These are phyloP conservation scores for Porcisia deanei DNA, from an alignment of 208 protist species.

Conservation along the genomic window DNA sequence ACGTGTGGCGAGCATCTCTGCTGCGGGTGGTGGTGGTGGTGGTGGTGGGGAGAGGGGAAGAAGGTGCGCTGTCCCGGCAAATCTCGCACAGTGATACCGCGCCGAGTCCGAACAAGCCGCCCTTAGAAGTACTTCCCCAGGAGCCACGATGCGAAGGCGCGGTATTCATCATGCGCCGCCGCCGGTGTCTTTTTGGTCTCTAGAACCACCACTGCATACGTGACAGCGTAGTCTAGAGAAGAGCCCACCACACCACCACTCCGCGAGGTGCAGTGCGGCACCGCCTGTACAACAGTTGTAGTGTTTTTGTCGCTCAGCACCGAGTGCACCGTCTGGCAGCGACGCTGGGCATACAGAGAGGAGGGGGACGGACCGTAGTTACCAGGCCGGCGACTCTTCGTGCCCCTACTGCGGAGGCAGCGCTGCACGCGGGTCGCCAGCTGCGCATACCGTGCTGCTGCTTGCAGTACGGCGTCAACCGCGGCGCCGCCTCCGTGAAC, in stretches of 20 bases:
- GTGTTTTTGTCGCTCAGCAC: slow-evolving; percentile 17
- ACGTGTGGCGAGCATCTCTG: background rate
- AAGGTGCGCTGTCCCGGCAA: background rate
- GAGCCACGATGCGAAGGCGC: slow-evolving; percentile 48
- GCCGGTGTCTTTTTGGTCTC: slow-evolving; percentile 18
- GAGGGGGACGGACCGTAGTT: background rate
- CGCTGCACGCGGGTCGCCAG: slow-evolving; percentile 11
- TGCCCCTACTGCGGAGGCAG: background rate
- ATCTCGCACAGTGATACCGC: background rate
- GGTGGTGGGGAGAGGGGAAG: background rate
- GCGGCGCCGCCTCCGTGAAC: slow-evolving; percentile 1
- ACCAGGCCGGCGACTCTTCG: background rate
- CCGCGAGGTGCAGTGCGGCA: slow-evolving; percentile 5
- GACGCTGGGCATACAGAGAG: background rate
- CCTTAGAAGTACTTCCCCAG: slow-evolving; percentile 31
- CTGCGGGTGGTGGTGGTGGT: background rate
- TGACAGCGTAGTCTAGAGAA: slow-evolving; percentile 6
- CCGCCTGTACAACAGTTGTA: slow-evolving; percentile 16
- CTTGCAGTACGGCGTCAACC: slow-evolving; percentile 24
- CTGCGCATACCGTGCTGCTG: slow-evolving; percentile 15
- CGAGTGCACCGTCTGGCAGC: slow-evolving; percentile 21
- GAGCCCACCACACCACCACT: background rate
- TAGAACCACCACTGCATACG: slow-evolving; percentile 27
- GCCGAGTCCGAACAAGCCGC: background rate
- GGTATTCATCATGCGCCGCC: slow-evolving; percentile 28